A percentile compares a stretch with the other conserved stretches of the same genome.
Conservation (phyloP, 441 rosid species). For the Corymbia citriodora region DNA sequence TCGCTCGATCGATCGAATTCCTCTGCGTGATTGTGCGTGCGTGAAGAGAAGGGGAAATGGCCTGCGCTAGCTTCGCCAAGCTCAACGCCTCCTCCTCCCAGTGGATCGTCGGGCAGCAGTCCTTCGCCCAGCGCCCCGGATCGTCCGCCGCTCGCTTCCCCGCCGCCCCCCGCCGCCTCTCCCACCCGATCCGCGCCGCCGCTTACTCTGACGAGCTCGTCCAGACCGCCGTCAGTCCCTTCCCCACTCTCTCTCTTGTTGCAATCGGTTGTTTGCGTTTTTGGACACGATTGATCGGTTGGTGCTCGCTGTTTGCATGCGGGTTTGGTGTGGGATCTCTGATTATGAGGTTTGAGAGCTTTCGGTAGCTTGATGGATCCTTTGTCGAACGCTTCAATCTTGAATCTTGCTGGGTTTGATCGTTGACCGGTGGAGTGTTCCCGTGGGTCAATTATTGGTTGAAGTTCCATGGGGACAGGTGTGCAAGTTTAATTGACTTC, state of each 20-base stretch:
- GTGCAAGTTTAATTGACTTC: not conserved
- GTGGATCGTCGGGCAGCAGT: conserved; percentile 68
- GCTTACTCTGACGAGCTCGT: conserved; percentile 87
- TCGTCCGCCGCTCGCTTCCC: conserved; percentile 13
- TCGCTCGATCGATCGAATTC: not conserved
- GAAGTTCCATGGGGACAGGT: not conserved
- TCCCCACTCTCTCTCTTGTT: not conserved
- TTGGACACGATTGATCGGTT: not conserved
- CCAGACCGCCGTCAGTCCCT: conserved; percentile 69
- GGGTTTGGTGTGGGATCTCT: not conserved
- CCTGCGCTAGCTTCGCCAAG: conserved; percentile 62
- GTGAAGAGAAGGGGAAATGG: conserved; percentile 34
- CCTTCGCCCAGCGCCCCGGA: conserved; percentile 32
- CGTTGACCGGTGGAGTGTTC: not conserved
- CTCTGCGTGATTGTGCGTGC: not conserved
- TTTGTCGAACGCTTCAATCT: not conserved
- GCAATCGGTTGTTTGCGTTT: not conserved
- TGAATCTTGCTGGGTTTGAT: not conserved
- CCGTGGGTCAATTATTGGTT: not conserved
- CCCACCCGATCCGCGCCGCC: conserved; percentile 66
- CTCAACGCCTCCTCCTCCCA: conserved; percentile 54
- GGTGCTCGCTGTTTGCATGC: not conserved
- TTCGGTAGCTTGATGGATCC: not conserved
- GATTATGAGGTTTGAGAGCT: not conserved
- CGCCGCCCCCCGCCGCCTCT: conserved; percentile 33